Conservation (phyloP, 179 eudicot genomes). For the Carnegiea gigantea region DNA sequence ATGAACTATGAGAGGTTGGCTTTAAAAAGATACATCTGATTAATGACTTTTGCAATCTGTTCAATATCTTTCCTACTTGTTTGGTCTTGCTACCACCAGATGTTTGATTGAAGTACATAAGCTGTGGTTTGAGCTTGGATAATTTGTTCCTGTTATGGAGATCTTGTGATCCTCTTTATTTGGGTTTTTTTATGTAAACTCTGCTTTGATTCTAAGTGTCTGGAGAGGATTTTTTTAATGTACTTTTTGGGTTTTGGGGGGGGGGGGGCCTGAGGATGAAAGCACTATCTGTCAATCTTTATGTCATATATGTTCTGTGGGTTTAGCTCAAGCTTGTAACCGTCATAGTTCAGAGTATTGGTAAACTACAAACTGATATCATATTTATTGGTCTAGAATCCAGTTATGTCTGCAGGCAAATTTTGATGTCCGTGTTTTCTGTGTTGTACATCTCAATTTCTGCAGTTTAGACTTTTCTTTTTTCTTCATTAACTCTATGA, state of each 20-base stretch:
- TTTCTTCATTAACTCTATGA: not conserved
- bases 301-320: too few relatives aligned
- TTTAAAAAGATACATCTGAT: not conserved
- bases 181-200: not conserved
- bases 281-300: not conserved
- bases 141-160: not conserved
- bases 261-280: not conserved
- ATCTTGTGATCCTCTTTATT: not conserved
- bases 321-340: too few relatives aligned
- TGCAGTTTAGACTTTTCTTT: not conserved
- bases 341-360: too few relatives aligned
- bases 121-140: not conserved
- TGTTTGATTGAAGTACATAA: too few relatives aligned
- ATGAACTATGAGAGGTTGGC: conserved; percentile 76
- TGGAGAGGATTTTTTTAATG: too few relatives aligned
- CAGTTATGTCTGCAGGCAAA: too few relatives aligned
- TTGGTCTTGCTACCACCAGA: not conserved
- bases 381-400: too few relatives aligned
- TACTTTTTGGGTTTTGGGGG: too few relatives aligned
- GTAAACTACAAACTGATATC: too few relatives aligned
- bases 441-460: too few relatives aligned
- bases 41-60: not conserved
- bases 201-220: not conserved
- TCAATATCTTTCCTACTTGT: not conserved
- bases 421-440: too few relatives aligned